Conservation (phyloP, 1,284 basidiomycete species). For the Boletus sp. region DNA sequence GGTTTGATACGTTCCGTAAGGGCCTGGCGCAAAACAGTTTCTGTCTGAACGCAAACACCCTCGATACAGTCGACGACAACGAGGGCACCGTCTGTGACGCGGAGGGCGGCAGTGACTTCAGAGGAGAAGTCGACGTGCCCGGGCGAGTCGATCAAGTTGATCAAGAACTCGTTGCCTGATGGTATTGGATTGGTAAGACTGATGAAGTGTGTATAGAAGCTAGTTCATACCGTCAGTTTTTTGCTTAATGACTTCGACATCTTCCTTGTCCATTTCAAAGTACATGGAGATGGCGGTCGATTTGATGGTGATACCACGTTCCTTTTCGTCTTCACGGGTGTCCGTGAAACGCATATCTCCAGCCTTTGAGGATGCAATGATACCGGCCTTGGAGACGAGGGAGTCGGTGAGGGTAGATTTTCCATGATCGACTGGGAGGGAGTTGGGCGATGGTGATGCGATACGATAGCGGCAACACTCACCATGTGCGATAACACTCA, state of each 20-base stretch:
- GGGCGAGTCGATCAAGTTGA: conserved; percentile 99
- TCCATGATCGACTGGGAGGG: conserved; percentile 91
- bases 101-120: conserved; percentile 98
- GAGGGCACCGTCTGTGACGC: conserved; percentile 98
- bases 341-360: conserved; percentile 98
- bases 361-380: conserved; percentile 93
- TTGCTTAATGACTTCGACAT: conserved; percentile 83
- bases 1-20: conserved; percentile 99
- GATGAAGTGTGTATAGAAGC: conserved; percentile 14
- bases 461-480: conserved; percentile 28
- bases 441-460: conserved; percentile 17
- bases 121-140: conserved; percentile 99
- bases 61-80: conserved; percentile 99
- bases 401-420: conserved; percentile 99
- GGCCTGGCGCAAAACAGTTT: conserved; percentile 98
- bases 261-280: conserved; percentile 93
- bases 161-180: conserved; percentile 93
- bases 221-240: conserved; percentile 73
- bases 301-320: conserved; percentile 99
- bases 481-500: conserved; percentile 97
- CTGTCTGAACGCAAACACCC: conserved; percentile 99
- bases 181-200: conserved; percentile 16
- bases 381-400: conserved; percentile 98
- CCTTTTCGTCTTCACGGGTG: conserved; percentile 98
- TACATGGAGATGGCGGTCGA: conserved; percentile 99